These are phyloP conservation scores for Hyphopichia khmerensis DNA, from an alignment of 1,139 yeast species.

Conservation along the genomic window DNA sequence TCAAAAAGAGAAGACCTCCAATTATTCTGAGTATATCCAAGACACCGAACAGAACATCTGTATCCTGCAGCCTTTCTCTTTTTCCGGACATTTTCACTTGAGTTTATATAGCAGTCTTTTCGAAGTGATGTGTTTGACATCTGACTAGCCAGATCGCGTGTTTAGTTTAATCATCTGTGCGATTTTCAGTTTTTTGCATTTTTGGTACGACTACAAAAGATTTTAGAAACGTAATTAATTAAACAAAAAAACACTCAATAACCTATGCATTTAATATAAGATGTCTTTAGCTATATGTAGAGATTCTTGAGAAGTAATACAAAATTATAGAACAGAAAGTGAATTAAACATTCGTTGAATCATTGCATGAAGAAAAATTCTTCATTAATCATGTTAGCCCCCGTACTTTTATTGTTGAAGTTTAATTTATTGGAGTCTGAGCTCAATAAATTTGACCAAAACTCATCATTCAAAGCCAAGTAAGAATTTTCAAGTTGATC, in stretches of 20 bases:
- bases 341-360: neutral
- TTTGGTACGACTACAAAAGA: no score
- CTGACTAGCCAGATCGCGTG: no score
- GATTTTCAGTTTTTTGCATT: no score
- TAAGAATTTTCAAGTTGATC: conserved; percentile 30
- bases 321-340: no score
- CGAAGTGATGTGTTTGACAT: no score
- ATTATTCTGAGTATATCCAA: conserved; percentile 46
- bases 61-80: neutral
- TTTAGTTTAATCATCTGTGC: no score
- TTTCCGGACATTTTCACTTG: neutral
- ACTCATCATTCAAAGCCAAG: conserved; percentile 40
- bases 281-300: no score
- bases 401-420: conserved; percentile 26
- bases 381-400: conserved; percentile 16
- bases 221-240: no score
- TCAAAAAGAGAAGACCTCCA: conserved; percentile 48
- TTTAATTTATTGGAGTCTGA: conserved; percentile 36
- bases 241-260: no score
- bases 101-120: no score
- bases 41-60: conserved; percentile 15
- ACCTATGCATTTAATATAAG: no score
- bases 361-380: conserved; percentile 30
- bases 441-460: conserved; percentile 43
- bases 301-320: no score